Conservation (phyloP, 164 flowering plant species). For the Vitis vinifera region ASM3070453v1 NC_081814.1:26314001-26314500, state of each 20-base stretch:
- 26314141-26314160: conserved; percentile 53
- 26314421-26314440: conserved; percentile 12
- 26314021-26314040: too few species aligned
- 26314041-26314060: too few species aligned
- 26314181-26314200: conserved; percentile 56
- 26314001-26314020: too few species aligned
- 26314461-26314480: too few species aligned
- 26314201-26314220: conserved; percentile 51
- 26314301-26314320: too few species aligned
- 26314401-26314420: conserved; percentile 18
- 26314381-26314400: conserved; percentile 17
- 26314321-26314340: conserved; percentile 20
- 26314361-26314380: conserved; percentile 30
- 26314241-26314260: conserved; percentile 7
- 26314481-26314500: too few species aligned
- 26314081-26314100: too few species aligned
- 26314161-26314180: conserved; percentile 43
- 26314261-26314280: too few species aligned
- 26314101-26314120: too few species aligned
- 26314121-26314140: conserved; percentile 13
- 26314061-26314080: too few species aligned
- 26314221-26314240: conserved; percentile 58
- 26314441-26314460: conserved; percentile 1
- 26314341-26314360: conserved; percentile 42
- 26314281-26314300: background rate